Evolutionary conservation across 2,329 filamentous ascomycete genomes (phyloP), one percentile per base, ranked within the genome.

Genomic region (Diaporthe citri): DNA sequence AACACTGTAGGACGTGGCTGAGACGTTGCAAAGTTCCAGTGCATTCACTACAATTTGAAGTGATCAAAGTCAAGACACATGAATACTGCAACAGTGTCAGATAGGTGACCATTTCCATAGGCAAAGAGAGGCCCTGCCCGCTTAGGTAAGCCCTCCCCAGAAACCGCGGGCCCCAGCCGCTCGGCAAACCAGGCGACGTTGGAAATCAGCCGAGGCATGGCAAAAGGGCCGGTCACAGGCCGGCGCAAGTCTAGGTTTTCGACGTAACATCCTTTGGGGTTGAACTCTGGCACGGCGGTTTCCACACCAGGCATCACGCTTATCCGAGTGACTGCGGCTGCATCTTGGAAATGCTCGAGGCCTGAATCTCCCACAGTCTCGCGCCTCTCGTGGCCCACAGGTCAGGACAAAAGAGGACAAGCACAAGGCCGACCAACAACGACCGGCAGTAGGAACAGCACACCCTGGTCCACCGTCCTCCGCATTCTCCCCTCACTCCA

Each of bases 171-270:
- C 15, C 39, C 52, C n/a, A 70, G 51, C 51, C 51, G 66, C 66
- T 55, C 70, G 70, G 41, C 57, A 64, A 31, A 28, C 41, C 34
- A 46, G 36, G 39, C 59, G 31, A 72, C 52, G 46, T 15, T 46
- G 36, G 36, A 20, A 62, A 72, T 64, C 34, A 72, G 55, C 70
- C 70, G 70, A 72, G 70, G 70, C 70, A 72, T 72, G 56, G 60
- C 46, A 17, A 52, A 39, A 31, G 39, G 59, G 59, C 43, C 70
- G 56, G 57, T 72, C 70, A 72, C 70, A 72, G 46, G 70, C 70
- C 57, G 70, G 57, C 70, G 43, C 70, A 39, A 41, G 46, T 41
- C 64, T 67, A 20, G 64, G 22, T 62, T 52, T 43, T 52, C 46
- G 43, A 43, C 70, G 57, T 39, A 34, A 71, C 41, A 57, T 57